A percentile compares a stretch with the other conserved stretches of the same genome.
These are phyloP conservation scores for Berberis vulgaris DNA, from an alignment of 164 flowering plant species.

Conservation along the genomic window DNA sequence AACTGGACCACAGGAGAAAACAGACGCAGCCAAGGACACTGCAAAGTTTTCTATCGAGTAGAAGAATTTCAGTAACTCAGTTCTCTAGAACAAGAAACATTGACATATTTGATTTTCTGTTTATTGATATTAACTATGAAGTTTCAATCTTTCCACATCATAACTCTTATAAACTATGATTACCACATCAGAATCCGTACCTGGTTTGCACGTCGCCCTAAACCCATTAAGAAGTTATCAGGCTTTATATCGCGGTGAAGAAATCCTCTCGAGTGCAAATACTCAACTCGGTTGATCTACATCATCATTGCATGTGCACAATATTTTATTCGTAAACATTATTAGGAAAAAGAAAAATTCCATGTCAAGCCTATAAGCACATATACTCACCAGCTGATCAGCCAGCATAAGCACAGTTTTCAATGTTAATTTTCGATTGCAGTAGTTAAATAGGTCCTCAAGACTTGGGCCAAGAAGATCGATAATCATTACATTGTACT, in stretches of 20 bases:
- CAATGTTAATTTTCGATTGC: conserved; percentile 52
- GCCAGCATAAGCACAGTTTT: conserved; percentile 70
- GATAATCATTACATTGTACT: conserved; percentile 52
- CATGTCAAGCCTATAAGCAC: not conserved
- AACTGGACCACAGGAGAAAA: too few relatives aligned
- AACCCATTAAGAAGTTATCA: conserved; percentile 45
- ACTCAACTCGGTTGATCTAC: conserved; percentile 42
- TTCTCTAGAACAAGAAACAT: too few relatives aligned
- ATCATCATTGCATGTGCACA: not conserved
- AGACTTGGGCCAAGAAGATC: conserved; percentile 69
- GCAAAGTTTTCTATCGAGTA: too few relatives aligned
- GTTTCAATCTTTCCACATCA: too few relatives aligned
- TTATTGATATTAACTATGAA: too few relatives aligned
- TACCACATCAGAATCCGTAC: conserved; percentile 7
- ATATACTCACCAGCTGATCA: conserved; percentile 48
- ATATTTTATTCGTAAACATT: not conserved
- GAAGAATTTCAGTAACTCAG: too few relatives aligned
- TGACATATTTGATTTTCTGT: too few relatives aligned
- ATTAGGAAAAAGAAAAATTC: not conserved
- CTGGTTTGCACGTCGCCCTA: conserved; percentile 46
- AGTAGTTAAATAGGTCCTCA: conserved; percentile 57
- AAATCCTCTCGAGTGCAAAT: conserved; percentile 43
- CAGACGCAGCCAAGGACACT: too few relatives aligned
- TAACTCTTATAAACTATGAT: too few relatives aligned
- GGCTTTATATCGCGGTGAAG: conserved; percentile 50